A percentile compares a stretch with the other conserved stretches of the same genome.
Conservation (phyloP, 352 stramenopile species). For the Pythium pyrilobum region DNA sequence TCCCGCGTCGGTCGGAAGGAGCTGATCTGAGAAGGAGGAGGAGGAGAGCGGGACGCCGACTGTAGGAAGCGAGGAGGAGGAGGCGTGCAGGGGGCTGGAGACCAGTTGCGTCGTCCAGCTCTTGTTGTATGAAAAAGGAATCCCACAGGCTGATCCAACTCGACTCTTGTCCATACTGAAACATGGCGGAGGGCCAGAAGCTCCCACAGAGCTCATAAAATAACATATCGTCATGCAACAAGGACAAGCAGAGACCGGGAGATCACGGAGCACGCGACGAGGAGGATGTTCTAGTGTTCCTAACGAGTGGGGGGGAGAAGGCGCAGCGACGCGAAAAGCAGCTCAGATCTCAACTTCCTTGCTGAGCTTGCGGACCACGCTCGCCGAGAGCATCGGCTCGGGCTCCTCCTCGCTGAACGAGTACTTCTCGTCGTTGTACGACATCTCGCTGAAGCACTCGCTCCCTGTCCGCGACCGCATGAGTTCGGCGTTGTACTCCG, state of each 20-base stretch:
- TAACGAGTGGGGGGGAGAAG: background rate
- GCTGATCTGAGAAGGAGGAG: background rate
- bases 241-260: background rate
- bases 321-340: background rate
- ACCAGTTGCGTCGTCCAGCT: too few species aligned
- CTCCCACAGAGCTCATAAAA: slow-evolving; percentile 19
- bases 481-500: slow-evolving; percentile 55
- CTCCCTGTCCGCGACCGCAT: slow-evolving; percentile 41
- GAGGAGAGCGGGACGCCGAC: too few species aligned
- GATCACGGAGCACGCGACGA: background rate
- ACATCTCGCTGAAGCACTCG: slow-evolving; percentile 76
- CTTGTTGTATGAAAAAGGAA: too few species aligned
- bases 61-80: too few species aligned
- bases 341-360: slow-evolving; percentile 71
- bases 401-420: slow-evolving; percentile 50
- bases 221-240: slow-evolving; percentile 3
- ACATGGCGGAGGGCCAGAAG: too few species aligned
- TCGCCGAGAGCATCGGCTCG: slow-evolving; percentile 29
- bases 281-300: background rate
- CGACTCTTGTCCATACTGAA: too few species aligned
- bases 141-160: too few species aligned
- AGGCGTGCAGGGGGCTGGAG: too few species aligned
- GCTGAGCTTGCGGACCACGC: slow-evolving; percentile 21
- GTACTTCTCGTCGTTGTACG: slow-evolving; percentile 82
- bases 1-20: slow-evolving; percentile 13